Conservation (phyloP, 176 grass and related monocot genomes). For the Alopecurus myosuroides region DNA sequence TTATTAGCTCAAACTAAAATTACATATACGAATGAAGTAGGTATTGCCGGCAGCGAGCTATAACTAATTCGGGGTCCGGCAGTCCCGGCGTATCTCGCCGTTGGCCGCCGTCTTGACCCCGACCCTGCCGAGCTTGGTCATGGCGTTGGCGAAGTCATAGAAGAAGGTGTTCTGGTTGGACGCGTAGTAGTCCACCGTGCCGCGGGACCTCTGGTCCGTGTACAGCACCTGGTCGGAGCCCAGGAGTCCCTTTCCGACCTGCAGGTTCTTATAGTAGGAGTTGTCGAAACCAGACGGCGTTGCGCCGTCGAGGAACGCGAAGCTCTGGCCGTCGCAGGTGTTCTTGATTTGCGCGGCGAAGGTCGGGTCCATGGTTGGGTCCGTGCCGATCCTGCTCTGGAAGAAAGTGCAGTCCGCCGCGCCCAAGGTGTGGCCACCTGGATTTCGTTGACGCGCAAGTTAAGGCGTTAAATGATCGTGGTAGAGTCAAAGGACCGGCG, state of each 20-base stretch:
- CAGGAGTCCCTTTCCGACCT: slow-evolving; percentile 50
- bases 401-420: slow-evolving; percentile 42
- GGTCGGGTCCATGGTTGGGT: slow-evolving; percentile 4
- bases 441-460: background rate
- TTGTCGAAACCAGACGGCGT: slow-evolving; percentile 41
- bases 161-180: slow-evolving; percentile 42
- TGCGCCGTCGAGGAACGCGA: slow-evolving; percentile 32
- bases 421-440: slow-evolving; percentile 42
- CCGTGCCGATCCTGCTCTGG: slow-evolving; percentile 32
- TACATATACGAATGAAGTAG: no score
- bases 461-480: background rate
- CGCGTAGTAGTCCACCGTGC: slow-evolving; percentile 43
- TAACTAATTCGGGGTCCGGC: slow-evolving; percentile 34
- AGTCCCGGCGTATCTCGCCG: slow-evolving; percentile 68
- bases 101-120: slow-evolving; percentile 49
- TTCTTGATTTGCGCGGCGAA: slow-evolving; percentile 13
- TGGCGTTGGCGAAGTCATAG: slow-evolving; percentile 25
- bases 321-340: slow-evolving; percentile 22
- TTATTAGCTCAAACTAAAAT: no score
- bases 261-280: slow-evolving; percentile 51
- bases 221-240: slow-evolving; percentile 63
- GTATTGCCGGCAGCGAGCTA: background rate
- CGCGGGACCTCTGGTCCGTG: slow-evolving; percentile 42
- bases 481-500: no score
- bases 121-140: slow-evolving; percentile 55